phyloP scores from a whole-genome alignment of 2,329 filamentous ascomycete genomes.

The Colletotrichum karsti region DNA sequence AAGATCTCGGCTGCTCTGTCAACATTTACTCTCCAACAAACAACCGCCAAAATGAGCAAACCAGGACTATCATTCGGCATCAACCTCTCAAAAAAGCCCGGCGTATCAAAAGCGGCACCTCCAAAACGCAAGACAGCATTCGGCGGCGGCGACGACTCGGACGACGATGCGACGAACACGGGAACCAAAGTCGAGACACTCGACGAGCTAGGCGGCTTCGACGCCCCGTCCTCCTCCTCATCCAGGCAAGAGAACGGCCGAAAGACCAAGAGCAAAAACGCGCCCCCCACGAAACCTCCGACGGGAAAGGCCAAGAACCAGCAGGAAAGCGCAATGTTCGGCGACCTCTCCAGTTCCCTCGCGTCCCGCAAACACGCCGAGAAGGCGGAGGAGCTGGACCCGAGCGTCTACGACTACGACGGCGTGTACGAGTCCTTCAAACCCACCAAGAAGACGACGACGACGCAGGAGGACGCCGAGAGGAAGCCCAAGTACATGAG shows the following conservation, averaged over 20 bases:
- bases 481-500: slow-evolving; percentile 82
- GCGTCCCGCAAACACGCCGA: slow-evolving; percentile 70
- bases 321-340: slow-evolving; percentile 57
- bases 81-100: slow-evolving; percentile 67
- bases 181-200: slow-evolving; percentile 62
- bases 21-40: neutral
- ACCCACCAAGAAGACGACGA: slow-evolving; percentile 64
- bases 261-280: slow-evolving; percentile 43
- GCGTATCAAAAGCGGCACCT: slow-evolving; percentile 56
- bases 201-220: slow-evolving; percentile 65
- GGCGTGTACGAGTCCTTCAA: slow-evolving; percentile 82
- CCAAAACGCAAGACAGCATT: slow-evolving; percentile 65
- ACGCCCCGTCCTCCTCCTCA: slow-evolving; percentile 34
- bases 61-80: slow-evolving; percentile 63
- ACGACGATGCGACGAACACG: slow-evolving; percentile 52
- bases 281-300: slow-evolving; percentile 44
- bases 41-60: slow-evolving; percentile 51
- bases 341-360: slow-evolving; percentile 73
- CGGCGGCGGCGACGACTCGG: slow-evolving; percentile 65
- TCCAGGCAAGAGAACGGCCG: slow-evolving; percentile 36
- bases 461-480: slow-evolving; percentile 61
- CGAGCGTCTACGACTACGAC: slow-evolving; percentile 87
- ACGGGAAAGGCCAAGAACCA: slow-evolving; percentile 52
- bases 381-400: slow-evolving; percentile 72
- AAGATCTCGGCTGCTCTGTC: neutral